A percentile compares a stretch with the other conserved stretches of the same genome.
phyloP scores from a whole-genome alignment of 2,329 filamentous ascomycete species.

The Nemania sp. region DNA sequence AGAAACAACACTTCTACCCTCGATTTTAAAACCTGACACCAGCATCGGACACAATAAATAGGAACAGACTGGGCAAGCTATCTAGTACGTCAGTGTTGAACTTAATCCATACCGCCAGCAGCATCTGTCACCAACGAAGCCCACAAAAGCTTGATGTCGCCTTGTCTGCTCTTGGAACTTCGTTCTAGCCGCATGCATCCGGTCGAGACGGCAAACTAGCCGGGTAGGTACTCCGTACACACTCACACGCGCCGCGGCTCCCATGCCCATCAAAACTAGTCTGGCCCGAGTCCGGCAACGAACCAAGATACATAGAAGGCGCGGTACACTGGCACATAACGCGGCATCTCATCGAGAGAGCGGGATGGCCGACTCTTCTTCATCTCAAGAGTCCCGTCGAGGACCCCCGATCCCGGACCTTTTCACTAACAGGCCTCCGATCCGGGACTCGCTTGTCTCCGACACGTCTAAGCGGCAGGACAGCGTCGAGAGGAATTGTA shows the following conservation, averaged over 20 bases:
- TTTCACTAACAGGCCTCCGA: conserved; percentile 60
- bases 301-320: conserved; percentile 27
- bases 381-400: conserved; percentile 21
- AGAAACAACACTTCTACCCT: conserved; percentile 1
- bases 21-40: no score
- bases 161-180: not conserved
- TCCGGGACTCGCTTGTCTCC: conserved; percentile 69
- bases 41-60: no score
- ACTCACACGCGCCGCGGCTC: conserved; percentile 10
- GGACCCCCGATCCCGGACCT: conserved; percentile 52
- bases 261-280: conserved; percentile 40
- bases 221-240: not conserved
- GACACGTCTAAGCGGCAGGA: conserved; percentile 70
- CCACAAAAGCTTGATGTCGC: not conserved
- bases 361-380: conserved; percentile 19
- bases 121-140: not conserved
- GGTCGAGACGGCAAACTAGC: conserved; percentile 3
- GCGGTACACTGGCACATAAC: conserved; percentile 21
- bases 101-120: not conserved
- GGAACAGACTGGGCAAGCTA: no score
- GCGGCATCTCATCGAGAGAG: not conserved
- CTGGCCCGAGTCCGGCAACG: conserved; percentile 38
- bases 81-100: not conserved
- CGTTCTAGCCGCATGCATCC: conserved; percentile 26
- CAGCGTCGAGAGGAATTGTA: conserved; percentile 67